Evolutionary conservation across 2,329 filamentous ascomycete species (phyloP), one percentile per base, ranked within the genome.

Genomic region (Beauveria bassiana): DNA sequence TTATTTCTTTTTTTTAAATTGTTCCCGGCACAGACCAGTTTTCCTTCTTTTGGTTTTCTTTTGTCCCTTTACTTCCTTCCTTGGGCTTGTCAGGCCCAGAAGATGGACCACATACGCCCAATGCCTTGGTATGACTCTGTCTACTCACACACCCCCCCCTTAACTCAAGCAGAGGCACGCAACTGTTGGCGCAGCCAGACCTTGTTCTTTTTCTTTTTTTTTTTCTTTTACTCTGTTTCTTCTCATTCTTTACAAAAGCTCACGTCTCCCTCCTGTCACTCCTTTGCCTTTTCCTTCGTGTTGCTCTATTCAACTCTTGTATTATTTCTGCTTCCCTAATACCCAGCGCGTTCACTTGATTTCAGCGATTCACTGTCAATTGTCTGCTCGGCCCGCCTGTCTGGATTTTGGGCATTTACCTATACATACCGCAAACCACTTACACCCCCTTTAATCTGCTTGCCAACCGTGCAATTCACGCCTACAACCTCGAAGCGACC

Each of bases 191-290:
- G 51, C 51, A 42, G 42, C 34, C 61, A 45, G 56, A 55, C 40
- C 28, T 54, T 59, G 50, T 51, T 46, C 62, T 42, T 54, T 59
- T 61, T 50, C 49, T 45, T 64, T 50, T 49, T 51, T 24, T 50
- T 50, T 38, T 43, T 22, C 24, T 43, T n/a, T 42, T 31, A 28
- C 31, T 49, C 55, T 65, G 61, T 38, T 64, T 34, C 50, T 61
- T 61, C 49, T 50, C 45, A 53, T 59, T 59, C 53, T 54, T 51
- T 69, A 67, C 66, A 69, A 69, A 70, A 69, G 65, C 63, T 65
- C 65, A 58, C 54, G 53, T 58, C 64, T 63, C 66, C 68, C 60
- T 59, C 61, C 62, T 61, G 64, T 51, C 50, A 42, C 56, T 65
- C 28, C 43, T 61, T 61, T 59, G 54, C 53, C 55, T 45, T 64